A percentile compares a stretch with the other conserved stretches of the same genome.
These are phyloP conservation scores for Barnettozyma populi DNA, from an alignment of 805 yeast genomes.

Conservation along the genomic window DNA sequence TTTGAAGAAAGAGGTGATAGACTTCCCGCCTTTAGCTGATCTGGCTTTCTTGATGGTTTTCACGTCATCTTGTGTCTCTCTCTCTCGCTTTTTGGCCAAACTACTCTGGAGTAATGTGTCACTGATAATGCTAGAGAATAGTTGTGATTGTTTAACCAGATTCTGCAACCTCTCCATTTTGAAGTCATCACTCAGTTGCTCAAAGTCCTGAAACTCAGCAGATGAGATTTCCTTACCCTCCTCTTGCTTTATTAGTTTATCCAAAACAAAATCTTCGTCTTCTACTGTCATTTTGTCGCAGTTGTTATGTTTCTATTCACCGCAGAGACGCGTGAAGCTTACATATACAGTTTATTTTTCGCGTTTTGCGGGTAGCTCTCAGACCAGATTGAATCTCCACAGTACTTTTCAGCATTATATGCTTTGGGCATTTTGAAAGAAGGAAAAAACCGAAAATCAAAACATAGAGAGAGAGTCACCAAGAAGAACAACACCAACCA, in stretches of 20 bases:
- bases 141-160: slow-evolving; percentile 80
- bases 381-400: background rate
- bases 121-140: slow-evolving; percentile 81
- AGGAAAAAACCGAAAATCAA: slow-evolving; percentile 1
- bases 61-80: slow-evolving; percentile 18
- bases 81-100: slow-evolving; percentile 28
- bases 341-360: background rate
- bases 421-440: background rate
- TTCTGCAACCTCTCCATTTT: slow-evolving; percentile 65
- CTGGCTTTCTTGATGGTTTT: slow-evolving; percentile 20
- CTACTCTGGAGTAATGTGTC: slow-evolving; percentile 60
- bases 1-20: slow-evolving; percentile 22
- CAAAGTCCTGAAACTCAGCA: slow-evolving; percentile 23
- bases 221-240: slow-evolving; percentile 8
- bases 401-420: slow-evolving; percentile 15
- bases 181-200: slow-evolving; percentile 42
- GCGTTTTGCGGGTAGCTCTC: slow-evolving; percentile 2
- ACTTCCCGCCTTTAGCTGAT: slow-evolving; percentile 17
- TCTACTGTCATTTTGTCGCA: slow-evolving; percentile 8
- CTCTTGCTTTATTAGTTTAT: slow-evolving; percentile 12
- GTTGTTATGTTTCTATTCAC: background rate
- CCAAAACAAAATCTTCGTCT: slow-evolving; percentile 19
- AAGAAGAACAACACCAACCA: background rate
- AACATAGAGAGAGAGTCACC: background rate
- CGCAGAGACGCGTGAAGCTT: background rate